Base-by-base conservation (phyloP, 805 yeast species). In the Danielia reshetovae region DNA sequence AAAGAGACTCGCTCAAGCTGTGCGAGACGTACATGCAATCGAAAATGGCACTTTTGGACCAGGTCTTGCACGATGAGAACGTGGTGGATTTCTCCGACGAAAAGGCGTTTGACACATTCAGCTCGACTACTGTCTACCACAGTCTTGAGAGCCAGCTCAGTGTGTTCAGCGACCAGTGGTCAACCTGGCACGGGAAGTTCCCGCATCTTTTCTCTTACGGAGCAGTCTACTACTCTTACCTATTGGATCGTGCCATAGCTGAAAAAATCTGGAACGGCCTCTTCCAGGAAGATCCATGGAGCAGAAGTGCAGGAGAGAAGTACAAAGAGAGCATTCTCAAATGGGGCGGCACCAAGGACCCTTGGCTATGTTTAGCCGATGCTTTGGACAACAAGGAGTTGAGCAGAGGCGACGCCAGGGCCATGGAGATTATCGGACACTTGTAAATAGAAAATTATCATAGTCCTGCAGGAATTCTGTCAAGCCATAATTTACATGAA, bases 161-260 rank as follows among this genome's bases (percentile, higher is more conserved):
- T 26, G 75, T 87, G 2, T 79, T 85, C 50, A 76, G 82, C 2
- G 90, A 85, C 46, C 60, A 68, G 13, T 65, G 74, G 43, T 80
- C 95, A 2, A 81, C 80, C 17, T 89, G 97, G 96, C 94, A 86
- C 38, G 97, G 95, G 1, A 86, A 81, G 53, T 89, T 93, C 60
- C 95, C 96, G 1, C 98, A 93, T 54, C 62, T 93, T 26, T 85
- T 83, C 47, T 87, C 96, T 0, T 93, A 93, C 53, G 97, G 97
- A 1, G 85, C 97, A 0, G 85, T 89, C 1, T 93, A 93, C 54
- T 93, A 93, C 61, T 84, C 96, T 19, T 93, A 93, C 55, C 59
- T 93, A 33, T 73, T 93, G 36, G 98, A 93, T 60, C 65, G 97
- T 25, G 96, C 96, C 5, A 85, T 93, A 43, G 97, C 97, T 0